Percentiles rank a stretch among this genome's conserved stretches.
phyloP scores from a whole-genome alignment of 495 filamentous ascomycete genomes.

The Penicillium waksmanii region DNA sequence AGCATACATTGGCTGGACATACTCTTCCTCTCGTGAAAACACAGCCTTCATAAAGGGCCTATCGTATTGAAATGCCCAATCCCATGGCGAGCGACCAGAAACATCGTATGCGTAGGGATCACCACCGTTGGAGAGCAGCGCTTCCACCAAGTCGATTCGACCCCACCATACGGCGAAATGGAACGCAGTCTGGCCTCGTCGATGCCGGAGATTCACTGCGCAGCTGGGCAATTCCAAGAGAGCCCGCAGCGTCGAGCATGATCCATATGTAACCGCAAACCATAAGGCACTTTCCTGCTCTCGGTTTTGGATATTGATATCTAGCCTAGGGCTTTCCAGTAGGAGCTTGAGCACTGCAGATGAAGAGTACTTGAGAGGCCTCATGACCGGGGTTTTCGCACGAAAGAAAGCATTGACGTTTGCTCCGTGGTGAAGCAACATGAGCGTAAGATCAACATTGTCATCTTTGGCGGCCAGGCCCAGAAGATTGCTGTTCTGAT shows the following conservation, averaged over 20 bases:
- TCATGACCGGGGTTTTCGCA: slow-evolving; percentile 14
- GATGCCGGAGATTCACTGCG: slow-evolving; percentile 7
- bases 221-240: no score
- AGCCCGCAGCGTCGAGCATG: neutral
- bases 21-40: no score
- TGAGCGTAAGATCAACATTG: slow-evolving; percentile 7
- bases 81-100: slow-evolving; percentile 12
- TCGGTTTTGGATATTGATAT: slow-evolving; percentile 15
- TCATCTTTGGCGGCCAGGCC: slow-evolving; percentile 15
- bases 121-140: slow-evolving; percentile 11
- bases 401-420: slow-evolving; percentile 20
- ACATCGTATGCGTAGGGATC: slow-evolving; percentile 14
- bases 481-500: slow-evolving; percentile 17
- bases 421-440: slow-evolving; percentile 11
- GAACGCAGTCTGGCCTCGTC: slow-evolving; percentile 10
- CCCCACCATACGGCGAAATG: slow-evolving; percentile 15
- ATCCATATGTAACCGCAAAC: slow-evolving; percentile 17
- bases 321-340: slow-evolving; percentile 2
- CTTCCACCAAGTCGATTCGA: slow-evolving; percentile 13
- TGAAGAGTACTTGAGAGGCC: slow-evolving; percentile 13
- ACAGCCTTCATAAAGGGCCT: neutral
- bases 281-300: slow-evolving; percentile 11
- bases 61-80: slow-evolving; percentile 3
- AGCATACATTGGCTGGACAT: no score
- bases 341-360: slow-evolving; percentile 5